These are phyloP conservation scores for Linnemannia zychae DNA, from an alignment of 192 early-diverging fungal species.

Conservation along the genomic window DNA sequence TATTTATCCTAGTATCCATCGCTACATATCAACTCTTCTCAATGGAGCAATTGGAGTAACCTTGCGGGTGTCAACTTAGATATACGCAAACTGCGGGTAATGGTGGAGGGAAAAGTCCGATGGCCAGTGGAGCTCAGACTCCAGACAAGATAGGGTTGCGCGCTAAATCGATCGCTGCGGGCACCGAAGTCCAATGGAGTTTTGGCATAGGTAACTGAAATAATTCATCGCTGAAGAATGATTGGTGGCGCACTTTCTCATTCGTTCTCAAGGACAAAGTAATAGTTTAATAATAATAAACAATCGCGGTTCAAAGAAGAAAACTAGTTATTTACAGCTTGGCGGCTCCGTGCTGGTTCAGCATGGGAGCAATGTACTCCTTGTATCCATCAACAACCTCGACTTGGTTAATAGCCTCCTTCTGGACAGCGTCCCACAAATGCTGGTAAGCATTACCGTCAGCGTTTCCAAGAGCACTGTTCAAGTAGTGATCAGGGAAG, in stretches of 20 bases:
- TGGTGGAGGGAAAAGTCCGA: too few species aligned
- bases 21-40: background rate
- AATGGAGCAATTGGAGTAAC: background rate
- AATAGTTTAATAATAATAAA: background rate
- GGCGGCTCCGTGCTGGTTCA: conserved; percentile 42
- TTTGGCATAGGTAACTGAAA: background rate
- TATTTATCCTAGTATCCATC: background rate
- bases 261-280: too few species aligned
- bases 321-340: conserved; percentile 47
- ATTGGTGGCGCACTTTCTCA: too few species aligned
- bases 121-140: background rate
- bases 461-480: conserved; percentile 75
- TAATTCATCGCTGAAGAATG: too few species aligned
- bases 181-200: background rate
- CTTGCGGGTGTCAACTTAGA: too few species aligned
- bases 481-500: conserved; percentile 73
- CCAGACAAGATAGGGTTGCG: background rate
- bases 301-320: too few species aligned
- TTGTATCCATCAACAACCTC: conserved; percentile 67
- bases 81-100: too few species aligned
- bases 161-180: background rate
- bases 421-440: conserved; percentile 71
- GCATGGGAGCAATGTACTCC: conserved; percentile 52
- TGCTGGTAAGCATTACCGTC: conserved; percentile 82
- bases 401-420: conserved; percentile 74